These are phyloP conservation scores for Talaromyces sp. DNA, from an alignment of 2,329 filamentous ascomycete species.

Conservation along the genomic window DNA sequence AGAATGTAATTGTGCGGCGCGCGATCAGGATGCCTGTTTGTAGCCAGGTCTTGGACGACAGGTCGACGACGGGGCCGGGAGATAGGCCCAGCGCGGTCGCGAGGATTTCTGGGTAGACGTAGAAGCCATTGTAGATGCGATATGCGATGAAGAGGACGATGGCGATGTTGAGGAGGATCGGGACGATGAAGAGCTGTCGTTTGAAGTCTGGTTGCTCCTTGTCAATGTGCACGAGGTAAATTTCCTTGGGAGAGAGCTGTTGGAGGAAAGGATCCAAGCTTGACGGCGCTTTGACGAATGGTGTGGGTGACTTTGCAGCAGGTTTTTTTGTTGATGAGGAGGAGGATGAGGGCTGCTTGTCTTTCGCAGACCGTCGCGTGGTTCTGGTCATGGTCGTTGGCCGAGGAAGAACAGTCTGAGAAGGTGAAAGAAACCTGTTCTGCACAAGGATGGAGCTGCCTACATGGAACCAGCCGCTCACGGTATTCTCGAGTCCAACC, in stretches of 20 bases:
- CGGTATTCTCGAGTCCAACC: background rate
- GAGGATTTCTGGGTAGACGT: conserved; percentile 67
- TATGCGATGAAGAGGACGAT: conserved; percentile 61
- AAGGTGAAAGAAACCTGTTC: background rate
- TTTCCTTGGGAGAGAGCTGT: conserved; percentile 60
- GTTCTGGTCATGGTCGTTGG: conserved; percentile 30
- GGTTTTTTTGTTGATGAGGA: conserved; percentile 15
- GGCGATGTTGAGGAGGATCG: conserved; percentile 67
- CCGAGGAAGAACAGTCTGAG: background rate
- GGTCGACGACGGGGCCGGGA: conserved; percentile 63
- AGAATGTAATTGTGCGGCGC: conserved; percentile 59
- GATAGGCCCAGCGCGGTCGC: conserved; percentile 59
- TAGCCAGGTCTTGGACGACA: conserved; percentile 50
- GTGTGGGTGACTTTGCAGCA: conserved; percentile 45
- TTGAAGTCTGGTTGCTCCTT: conserved; percentile 65
- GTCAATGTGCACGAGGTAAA: conserved; percentile 86
- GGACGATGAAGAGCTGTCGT: conserved; percentile 74
- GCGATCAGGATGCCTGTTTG: conserved; percentile 54
- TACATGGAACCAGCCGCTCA: background rate
- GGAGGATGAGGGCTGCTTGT: conserved; percentile 19
- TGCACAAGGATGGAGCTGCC: background rate
- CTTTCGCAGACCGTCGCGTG: conserved; percentile 24
- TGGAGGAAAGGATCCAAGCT: conserved; percentile 61
- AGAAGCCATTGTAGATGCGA: conserved; percentile 63
- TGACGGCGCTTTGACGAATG: conserved; percentile 63